A percentile compares a stretch with the other conserved stretches of the same genome.
These are phyloP conservation scores for Silene conica DNA, from an alignment of 148 eudicot species.

Conservation along the genomic window DNA sequence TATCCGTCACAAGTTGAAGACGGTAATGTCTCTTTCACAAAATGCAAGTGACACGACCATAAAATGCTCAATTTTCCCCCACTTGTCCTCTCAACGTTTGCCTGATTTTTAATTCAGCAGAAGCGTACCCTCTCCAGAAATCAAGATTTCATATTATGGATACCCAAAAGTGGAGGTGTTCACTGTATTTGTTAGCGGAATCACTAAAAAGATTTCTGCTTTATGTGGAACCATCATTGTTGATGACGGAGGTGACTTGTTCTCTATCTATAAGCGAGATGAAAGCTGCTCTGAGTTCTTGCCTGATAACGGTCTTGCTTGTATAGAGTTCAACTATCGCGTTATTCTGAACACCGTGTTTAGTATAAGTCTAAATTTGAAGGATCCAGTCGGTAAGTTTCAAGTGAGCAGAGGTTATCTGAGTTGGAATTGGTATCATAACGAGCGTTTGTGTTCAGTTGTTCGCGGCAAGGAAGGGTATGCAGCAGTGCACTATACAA, in stretches of 20 bases:
- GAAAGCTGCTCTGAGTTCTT: background rate
- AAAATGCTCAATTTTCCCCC: too few species aligned
- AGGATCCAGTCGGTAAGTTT: constrained; percentile 1
- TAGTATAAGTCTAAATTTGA: background rate
- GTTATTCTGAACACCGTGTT: background rate
- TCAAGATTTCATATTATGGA: too few species aligned
- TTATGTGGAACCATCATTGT: background rate
- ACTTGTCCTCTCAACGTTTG: too few species aligned
- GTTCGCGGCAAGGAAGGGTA: constrained; percentile 10
- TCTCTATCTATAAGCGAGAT: constrained; percentile 8
- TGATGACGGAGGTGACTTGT: background rate
- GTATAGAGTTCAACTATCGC: constrained; percentile 4
- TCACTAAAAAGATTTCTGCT: background rate
- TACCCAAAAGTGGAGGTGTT: background rate
- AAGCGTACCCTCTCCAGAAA: too few species aligned
- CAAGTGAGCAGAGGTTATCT: constrained; percentile 1
- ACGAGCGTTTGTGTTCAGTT: constrained; percentile 3
- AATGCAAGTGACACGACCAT: too few species aligned
- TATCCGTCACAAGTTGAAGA: too few species aligned
- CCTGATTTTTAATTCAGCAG: too few species aligned
- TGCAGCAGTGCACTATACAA: constrained; percentile 4
- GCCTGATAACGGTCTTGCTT: background rate
- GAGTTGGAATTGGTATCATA: background rate
- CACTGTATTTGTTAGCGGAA: background rate
- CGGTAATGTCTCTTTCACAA: too few species aligned